Conservation (phyloP, 2,329 filamentous ascomycete genomes). For the Curvularia eragrostidis region DNA sequence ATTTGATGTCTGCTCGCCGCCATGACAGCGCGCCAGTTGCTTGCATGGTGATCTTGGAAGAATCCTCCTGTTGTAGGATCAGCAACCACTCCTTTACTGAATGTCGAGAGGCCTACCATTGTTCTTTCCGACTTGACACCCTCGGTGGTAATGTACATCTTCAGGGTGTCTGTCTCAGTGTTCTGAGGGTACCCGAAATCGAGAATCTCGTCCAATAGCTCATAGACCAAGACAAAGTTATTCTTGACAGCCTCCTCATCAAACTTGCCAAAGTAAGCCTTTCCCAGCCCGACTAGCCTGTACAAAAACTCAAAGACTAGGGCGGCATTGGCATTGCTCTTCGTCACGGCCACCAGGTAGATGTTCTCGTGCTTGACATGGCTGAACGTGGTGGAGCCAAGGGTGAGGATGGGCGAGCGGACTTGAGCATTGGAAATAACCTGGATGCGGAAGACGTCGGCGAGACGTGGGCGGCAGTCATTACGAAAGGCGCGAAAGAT, state of each 20-base stretch:
- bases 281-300: slow-evolving; percentile 85
- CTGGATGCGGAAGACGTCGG: slow-evolving; percentile 99
- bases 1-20: slow-evolving; percentile 97
- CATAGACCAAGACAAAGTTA: slow-evolving; percentile 98
- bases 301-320: slow-evolving; percentile 98
- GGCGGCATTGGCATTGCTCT: slow-evolving; percentile 98
- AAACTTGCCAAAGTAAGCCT: slow-evolving; percentile 98
- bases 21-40: slow-evolving; percentile 96
- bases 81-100: slow-evolving; percentile 17
- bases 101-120: slow-evolving; percentile 53
- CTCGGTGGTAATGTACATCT: slow-evolving; percentile 99
- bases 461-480: slow-evolving; percentile 94
- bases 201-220: slow-evolving; percentile 96
- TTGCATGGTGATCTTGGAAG: slow-evolving; percentile 98
- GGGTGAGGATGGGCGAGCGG: slow-evolving; percentile 93
- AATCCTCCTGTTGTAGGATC: slow-evolving; percentile 69
- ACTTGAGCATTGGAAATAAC: slow-evolving; percentile 99
- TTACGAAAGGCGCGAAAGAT: slow-evolving; percentile 99
- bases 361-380: slow-evolving; percentile 99
- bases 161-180: slow-evolving; percentile 96
- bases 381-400: slow-evolving; percentile 97
- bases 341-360: slow-evolving; percentile 95
- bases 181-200: slow-evolving; percentile 99
- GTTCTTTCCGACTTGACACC: slow-evolving; percentile 90
- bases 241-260: slow-evolving; percentile 99